Base-by-base conservation (phyloP, 768 basidiomycete species). In the Collybia mongolica region DNA sequence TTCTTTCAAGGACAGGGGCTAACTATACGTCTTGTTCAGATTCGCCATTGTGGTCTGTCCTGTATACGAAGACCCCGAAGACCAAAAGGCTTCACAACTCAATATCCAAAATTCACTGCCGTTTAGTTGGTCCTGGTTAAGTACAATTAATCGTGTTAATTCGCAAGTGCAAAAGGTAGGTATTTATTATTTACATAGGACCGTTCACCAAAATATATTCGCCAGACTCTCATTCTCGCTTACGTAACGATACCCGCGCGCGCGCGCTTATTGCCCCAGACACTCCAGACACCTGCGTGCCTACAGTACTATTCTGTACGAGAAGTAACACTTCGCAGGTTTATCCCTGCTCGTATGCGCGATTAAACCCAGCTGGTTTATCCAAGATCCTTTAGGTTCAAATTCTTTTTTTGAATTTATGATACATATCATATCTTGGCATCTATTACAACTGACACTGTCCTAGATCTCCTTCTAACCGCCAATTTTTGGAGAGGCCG, bases 61-160 rank as follows among this genome's bases (percentile, higher is more conserved):
- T 0, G 86, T 88, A 2, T 98, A 98, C 60, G 87, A 92, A 72
- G 89, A 95, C 58, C 78, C 82, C 0, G 70, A 73, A 43, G 95
- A 98, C 64, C 79, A 80, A 52, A 69, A 73, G 19, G 64, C 74
- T 0, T 93, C 89, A 2, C 79, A 82, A 0, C 81, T 86, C 56
- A 66, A 77, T 19, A 72, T 90, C 2, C 79, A 80, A 51, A 89
- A 91, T 48, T 68, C 80, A 1, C 70, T 79, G 17, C 89, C 90
- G 2, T 90, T 91, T 61, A 74, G 86, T 8, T 99, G 97, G 97
- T 81, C 90, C 11, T 98, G 94, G 95, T 79, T 99, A 23, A 93
- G 92, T 68, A 99, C 97, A 1, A 81, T 99, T 54, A 98, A 97
- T 64, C 84, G 97, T 32, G 96, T 98, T 11, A 98, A 96, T 65